phyloP scores from a whole-genome alignment of 176 grass and related monocot species.

The Juncus inflexus region DNA sequence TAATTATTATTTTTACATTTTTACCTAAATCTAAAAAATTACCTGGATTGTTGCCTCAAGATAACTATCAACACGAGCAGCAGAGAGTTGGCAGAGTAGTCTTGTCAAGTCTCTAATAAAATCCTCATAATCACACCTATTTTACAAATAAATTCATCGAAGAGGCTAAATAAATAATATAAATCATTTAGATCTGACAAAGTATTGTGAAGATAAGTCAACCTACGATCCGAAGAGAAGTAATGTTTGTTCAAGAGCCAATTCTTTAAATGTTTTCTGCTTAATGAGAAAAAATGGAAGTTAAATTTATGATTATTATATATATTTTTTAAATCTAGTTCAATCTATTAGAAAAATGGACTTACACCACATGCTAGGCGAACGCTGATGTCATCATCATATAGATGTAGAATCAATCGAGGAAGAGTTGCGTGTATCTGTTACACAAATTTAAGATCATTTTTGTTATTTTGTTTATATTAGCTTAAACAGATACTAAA shows the following conservation, averaged over 20 bases:
- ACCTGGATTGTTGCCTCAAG: constrained; percentile 48
- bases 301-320: constrained; percentile 10
- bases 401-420: constrained; percentile 58
- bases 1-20: constrained; percentile 5
- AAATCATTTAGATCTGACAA: not conserved
- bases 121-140: constrained; percentile 27
- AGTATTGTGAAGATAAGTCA: constrained; percentile 47
- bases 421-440: constrained; percentile 61
- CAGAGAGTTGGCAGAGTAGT: constrained; percentile 63
- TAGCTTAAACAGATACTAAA: not conserved
- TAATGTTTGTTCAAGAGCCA: constrained; percentile 71
- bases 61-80: constrained; percentile 41
- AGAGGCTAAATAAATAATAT: constrained; percentile 11
- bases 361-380: constrained; percentile 22
- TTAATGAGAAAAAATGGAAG: constrained; percentile 12
- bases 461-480: constrained; percentile 3
- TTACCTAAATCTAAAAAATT: constrained; percentile 64
- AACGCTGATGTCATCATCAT: constrained; percentile 16
- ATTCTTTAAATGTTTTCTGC: constrained; percentile 77
- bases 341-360: constrained; percentile 9
- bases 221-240: constrained; percentile 85
- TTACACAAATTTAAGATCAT: not conserved
- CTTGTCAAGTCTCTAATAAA: too few species aligned
- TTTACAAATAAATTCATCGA: constrained; percentile 13
- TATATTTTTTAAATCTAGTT: not conserved